Evolutionary conservation across 352 stramenopile species (phyloP), one percentile per base, ranked within the genome.

Genomic region (Phytophthora ramorum): DNA sequence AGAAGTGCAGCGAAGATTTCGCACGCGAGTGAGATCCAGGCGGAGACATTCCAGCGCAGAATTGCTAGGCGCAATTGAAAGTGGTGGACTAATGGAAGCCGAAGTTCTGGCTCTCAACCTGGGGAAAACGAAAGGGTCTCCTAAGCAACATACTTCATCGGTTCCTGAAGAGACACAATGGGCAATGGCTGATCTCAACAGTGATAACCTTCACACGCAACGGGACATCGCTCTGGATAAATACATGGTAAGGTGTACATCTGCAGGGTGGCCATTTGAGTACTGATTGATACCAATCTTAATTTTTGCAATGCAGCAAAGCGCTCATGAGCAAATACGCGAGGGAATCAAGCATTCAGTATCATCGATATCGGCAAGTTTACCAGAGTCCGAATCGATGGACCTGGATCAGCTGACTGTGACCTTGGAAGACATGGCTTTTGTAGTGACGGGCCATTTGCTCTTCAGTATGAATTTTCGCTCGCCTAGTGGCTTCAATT

Each of bases 401-500:
- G 76, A 85, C 19, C 45, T 79, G 12, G 66, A 85, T 46, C 71
- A 82, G 16, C 58, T 95, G 2, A 63, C 63, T 5, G 47, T 59
- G 20, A 80, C 77, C 4, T 59, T 95, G 17, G 81, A 95, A 61
- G 87, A 95, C 38, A 87, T 92, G 35, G 84, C 87, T 37, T 92
- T 89, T 49, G 78, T 93, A 4, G 82, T 88, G 52, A 87, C 82
- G 0, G 83, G 83, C 0, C 85, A 92, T 55, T 66, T 91, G 57
- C 75, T 96, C 5, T 90, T 92, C 37, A 91, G 85, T 40, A 93
- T 92, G 81, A 91, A 92, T 57, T 93, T 91, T 47, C 83, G 85
- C 14, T 79, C 69, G 2, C 44, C 76, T 16, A 89, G 81, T 58
- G 87, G 87, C 13, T 96, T 95, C 57, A 96, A 96, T 65, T 92